Conservation (phyloP, 164 flowering plant species). For the Kalanchoe fedtschenkoi region DNA sequence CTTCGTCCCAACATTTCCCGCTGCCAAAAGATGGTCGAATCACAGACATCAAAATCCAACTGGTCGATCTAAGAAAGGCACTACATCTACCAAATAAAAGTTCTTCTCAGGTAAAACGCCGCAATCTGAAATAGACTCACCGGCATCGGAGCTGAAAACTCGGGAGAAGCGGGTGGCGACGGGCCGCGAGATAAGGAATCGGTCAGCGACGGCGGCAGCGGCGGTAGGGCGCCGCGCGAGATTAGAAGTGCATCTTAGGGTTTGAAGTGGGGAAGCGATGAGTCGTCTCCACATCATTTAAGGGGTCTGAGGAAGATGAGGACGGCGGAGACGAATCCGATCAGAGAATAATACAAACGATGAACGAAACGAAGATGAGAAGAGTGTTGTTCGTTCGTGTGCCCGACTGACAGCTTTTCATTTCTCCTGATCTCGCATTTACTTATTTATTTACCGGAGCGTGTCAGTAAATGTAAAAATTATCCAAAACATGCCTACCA, state of each 20-base stretch:
- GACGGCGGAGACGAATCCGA: background rate
- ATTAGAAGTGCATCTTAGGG: slow-evolving; percentile 31
- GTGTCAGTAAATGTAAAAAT: background rate
- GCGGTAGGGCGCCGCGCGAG: slow-evolving; percentile 1
- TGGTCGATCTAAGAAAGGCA: background rate
- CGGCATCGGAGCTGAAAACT: slow-evolving; percentile 32
- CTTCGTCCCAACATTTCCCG: slow-evolving; percentile 22
- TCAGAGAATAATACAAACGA: background rate
- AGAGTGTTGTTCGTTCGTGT: too few relatives aligned
- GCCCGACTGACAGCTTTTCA: too few relatives aligned
- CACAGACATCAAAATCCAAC: background rate
- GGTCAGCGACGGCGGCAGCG: slow-evolving; percentile 5
- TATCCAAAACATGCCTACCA: background rate
- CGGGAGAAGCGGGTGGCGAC: slow-evolving; percentile 26
- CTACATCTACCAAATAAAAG: background rate
- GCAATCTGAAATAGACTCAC: background rate
- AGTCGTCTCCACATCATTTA: slow-evolving; percentile 56
- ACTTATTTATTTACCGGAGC: background rate
- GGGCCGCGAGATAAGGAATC: slow-evolving; percentile 11
- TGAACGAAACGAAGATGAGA: background rate
- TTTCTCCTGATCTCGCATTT: background rate
- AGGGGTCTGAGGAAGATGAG: background rate
- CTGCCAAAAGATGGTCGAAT: slow-evolving; percentile 1
- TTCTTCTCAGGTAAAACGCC: too few relatives aligned
- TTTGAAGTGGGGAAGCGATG: slow-evolving; percentile 32